Evolutionary conservation across 352 stramenopile species (phyloP), one percentile per base, ranked within the genome.

Genomic region (Phytophthora melonis): DNA sequence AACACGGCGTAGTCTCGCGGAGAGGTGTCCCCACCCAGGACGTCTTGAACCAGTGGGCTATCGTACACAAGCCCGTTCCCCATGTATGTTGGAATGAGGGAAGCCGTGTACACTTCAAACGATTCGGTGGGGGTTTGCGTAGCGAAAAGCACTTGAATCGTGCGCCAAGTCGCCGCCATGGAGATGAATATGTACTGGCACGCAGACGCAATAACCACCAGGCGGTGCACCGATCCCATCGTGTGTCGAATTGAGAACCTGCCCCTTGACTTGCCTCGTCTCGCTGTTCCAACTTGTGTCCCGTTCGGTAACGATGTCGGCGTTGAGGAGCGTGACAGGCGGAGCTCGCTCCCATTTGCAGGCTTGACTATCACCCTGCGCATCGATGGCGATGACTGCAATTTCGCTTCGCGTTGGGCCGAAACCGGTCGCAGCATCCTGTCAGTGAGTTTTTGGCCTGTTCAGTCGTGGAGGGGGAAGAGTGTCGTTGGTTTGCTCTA

Each of bases 181-280:
- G 43, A 52, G 43, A 52, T 52, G 43, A 23, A 52, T 25, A 52
- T 52, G 18, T 52, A 52, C 43, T 52, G 43, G 43, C n/a, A 30
- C 19, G 21, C n/a, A 32, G 50, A 10, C 10, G 19, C 49, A 10
- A 56, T 23, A 1, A 23, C 21, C 50, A 34, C 13, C 8, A 52
- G 43, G 2, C 43, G 43, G 36, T 43, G 36, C 14, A 43, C 36
- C 5, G 36, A 43, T 13, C 36, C 14, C 36, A 43, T 6, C 36
- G 14, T 18, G 36, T 43, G 36, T 11, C 36, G 10, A 10, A 18
- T 43, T 3, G 8, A 6, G 36, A 11, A 14, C 10, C 14, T 18
- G 36, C 14, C 10, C 11, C 3, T 43, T 3, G 36, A 43, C 36
- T 43, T 43, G 36, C 3, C 10, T 14, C 36, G 11, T 43, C 14